phyloP scores from a whole-genome alignment of 2,329 filamentous ascomycete species.

The Colletotrichum simmondsii region DNA sequence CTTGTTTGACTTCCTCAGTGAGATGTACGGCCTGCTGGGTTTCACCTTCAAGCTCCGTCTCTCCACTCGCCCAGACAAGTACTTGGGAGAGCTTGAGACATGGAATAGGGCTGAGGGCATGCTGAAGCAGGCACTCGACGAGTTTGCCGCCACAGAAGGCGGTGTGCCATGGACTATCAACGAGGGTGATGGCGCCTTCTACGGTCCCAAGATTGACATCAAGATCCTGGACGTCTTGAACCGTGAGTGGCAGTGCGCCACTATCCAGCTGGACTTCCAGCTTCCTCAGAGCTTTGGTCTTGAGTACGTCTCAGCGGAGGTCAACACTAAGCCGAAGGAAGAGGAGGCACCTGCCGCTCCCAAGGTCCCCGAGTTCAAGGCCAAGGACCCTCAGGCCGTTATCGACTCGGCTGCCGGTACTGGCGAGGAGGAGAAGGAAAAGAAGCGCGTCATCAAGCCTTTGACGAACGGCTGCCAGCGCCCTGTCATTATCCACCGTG shows the following conservation, averaged over 20 bases:
- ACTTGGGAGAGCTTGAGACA: slow-evolving; percentile 84
- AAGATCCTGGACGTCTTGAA: slow-evolving; percentile 89
- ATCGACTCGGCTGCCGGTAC: slow-evolving; percentile 51
- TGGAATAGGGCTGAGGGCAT: slow-evolving; percentile 91
- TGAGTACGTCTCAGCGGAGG: slow-evolving; percentile 82
- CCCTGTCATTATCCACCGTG: slow-evolving; percentile 88
- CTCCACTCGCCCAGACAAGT: slow-evolving; percentile 90
- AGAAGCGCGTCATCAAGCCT: slow-evolving; percentile 52
- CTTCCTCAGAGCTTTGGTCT: slow-evolving; percentile 77
- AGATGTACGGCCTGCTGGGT: slow-evolving; percentile 80
- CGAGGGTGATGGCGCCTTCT: slow-evolving; percentile 96
- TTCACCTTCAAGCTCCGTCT: slow-evolving; percentile 84
- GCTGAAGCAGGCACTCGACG: slow-evolving; percentile 81
- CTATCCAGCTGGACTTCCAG: slow-evolving; percentile 92
- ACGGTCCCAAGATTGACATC: slow-evolving; percentile 98
- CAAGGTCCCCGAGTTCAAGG: slow-evolving; percentile 44
- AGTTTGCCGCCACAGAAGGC: slow-evolving; percentile 66
- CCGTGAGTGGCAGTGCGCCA: slow-evolving; percentile 84
- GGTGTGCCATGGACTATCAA: slow-evolving; percentile 81
- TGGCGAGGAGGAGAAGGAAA: slow-evolving; percentile 54
- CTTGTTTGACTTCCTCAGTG: slow-evolving; percentile 87
- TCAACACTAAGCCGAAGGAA: slow-evolving; percentile 48
- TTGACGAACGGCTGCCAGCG: slow-evolving; percentile 78
- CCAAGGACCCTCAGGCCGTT: slow-evolving; percentile 43
- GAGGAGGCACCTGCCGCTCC: slow-evolving; percentile 43